phyloP scores from a whole-genome alignment of 2,329 filamentous ascomycete species.

The Dryadomyces quercus-mongolicae region DNA sequence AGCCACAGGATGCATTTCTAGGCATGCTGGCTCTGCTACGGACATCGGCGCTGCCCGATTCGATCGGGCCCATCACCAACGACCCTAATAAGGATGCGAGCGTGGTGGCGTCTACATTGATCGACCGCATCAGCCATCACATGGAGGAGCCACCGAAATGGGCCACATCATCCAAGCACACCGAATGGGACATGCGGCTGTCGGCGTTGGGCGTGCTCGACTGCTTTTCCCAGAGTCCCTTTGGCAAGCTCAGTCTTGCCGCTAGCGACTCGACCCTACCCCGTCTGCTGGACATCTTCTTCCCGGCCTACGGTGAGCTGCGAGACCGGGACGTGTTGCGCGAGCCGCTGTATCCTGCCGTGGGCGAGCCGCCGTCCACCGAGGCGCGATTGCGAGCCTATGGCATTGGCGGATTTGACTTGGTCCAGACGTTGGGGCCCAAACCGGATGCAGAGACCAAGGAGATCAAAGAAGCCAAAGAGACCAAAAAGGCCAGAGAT shows the following conservation, averaged over 20 bases:
- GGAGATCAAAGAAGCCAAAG: no score
- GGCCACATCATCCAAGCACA: conserved; percentile 22
- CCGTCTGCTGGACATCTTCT: conserved; percentile 42
- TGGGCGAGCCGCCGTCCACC: neutral
- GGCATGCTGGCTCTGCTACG: conserved; percentile 53
- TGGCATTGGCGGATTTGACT: conserved; percentile 10
- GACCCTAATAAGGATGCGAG: conserved; percentile 28
- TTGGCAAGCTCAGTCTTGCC: conserved; percentile 55
- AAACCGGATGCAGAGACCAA: neutral
- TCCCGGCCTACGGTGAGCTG: conserved; percentile 9
- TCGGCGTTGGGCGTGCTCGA: conserved; percentile 40
- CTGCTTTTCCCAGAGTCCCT: conserved; percentile 48
- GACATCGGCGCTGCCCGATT: conserved; percentile 50
- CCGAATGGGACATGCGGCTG: conserved; percentile 29
- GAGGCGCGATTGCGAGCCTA: conserved; percentile 5
- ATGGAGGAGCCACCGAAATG: conserved; percentile 44
- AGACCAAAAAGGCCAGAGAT: neutral
- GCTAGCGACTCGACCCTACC: conserved; percentile 58
- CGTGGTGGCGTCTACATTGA: conserved; percentile 33
- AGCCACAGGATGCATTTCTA: conserved; percentile 49
- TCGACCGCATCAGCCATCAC: conserved; percentile 51
- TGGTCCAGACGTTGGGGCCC: conserved; percentile 1
- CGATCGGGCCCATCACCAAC: conserved; percentile 51
- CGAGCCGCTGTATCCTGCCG: conserved; percentile 5
- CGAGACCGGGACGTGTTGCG: conserved; percentile 4